Evolutionary conservation across 768 basidiomycete genomes (phyloP).

Genomic region (Mycena maculata): DNA sequence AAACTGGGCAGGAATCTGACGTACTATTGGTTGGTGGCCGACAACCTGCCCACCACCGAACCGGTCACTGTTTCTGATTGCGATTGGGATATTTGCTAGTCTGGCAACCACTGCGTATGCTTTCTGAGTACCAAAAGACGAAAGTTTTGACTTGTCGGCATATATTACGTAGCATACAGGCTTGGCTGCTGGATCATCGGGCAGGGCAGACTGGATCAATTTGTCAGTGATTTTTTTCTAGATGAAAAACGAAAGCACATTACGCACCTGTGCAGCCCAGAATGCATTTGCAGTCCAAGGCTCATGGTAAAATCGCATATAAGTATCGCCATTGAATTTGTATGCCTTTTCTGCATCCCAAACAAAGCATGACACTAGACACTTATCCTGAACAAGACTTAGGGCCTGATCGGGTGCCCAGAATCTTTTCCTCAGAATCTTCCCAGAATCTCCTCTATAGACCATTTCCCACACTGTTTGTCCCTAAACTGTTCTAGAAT

Average conservation of each 20-base stretch:
- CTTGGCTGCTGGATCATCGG: slow-evolving; percentile 12
- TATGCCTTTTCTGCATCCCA: slow-evolving; percentile 47
- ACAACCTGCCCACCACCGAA: slow-evolving; percentile 35
- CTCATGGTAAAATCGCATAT: slow-evolving; percentile 46
- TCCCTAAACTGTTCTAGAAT: too few relatives aligned
- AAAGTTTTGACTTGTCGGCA: slow-evolving; percentile 37
- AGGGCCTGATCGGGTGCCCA: too few relatives aligned
- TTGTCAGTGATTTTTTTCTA: neutral
- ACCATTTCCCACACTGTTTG: too few relatives aligned
- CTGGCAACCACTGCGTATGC: slow-evolving; percentile 33
- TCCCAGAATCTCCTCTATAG: too few relatives aligned
- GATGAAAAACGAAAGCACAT: neutral
- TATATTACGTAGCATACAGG: slow-evolving; percentile 33
- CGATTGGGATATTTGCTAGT: slow-evolving; percentile 26
- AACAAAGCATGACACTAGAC: slow-evolving; percentile 35
- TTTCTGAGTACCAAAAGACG: slow-evolving; percentile 30
- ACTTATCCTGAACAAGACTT: slow-evolving; percentile 38
- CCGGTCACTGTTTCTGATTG: slow-evolving; percentile 29
- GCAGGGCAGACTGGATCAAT: neutral
- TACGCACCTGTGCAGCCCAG: slow-evolving; percentile 52
- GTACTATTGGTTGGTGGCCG: slow-evolving; percentile 35
- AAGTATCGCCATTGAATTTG: slow-evolving; percentile 41
- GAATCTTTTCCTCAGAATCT: too few relatives aligned
- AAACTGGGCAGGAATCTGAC: too few relatives aligned
- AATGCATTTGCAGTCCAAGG: slow-evolving; percentile 54